These are phyloP conservation scores for Talaromyces sp. DNA, from an alignment of 2,329 filamentous ascomycete species.

Conservation along the genomic window DNA sequence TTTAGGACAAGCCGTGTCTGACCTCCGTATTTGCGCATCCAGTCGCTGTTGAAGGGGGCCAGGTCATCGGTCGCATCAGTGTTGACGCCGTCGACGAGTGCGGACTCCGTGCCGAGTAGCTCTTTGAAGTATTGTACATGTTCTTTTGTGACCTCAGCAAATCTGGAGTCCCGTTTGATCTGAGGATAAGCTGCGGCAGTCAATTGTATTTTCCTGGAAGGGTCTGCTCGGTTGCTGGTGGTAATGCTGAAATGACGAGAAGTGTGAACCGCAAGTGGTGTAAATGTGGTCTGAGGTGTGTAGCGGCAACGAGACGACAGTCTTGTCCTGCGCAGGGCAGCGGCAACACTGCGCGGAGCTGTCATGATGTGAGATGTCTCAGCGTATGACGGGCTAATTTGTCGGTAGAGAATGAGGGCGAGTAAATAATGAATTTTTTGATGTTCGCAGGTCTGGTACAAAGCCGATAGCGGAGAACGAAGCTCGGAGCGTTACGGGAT, in stretches of 20 bases:
- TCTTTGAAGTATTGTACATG: constrained; percentile 79
- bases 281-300: constrained; percentile 3
- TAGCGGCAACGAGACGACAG: constrained; percentile 2
- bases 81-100: constrained; percentile 78
- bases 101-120: constrained; percentile 71
- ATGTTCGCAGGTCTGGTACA: not conserved
- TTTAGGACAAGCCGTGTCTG: constrained; percentile 83
- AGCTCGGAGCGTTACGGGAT: not conserved
- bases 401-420: not conserved
- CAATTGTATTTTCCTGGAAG: constrained; percentile 54
- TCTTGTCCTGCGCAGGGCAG: constrained; percentile 11
- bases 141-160: constrained; percentile 62
- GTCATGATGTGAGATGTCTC: not conserved
- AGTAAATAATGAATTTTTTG: not conserved
- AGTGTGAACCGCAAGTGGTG: constrained; percentile 3
- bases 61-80: constrained; percentile 71
- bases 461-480: not conserved
- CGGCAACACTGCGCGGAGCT: constrained; percentile 9
- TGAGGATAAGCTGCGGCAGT: constrained; percentile 78
- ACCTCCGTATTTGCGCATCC: constrained; percentile 98
- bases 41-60: constrained; percentile 90
- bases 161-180: constrained; percentile 72
- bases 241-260: constrained; percentile 27
- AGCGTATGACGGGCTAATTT: not conserved
- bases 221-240: constrained; percentile 22